Evolutionary conservation across 306 rosid species (phyloP).

Genomic region (Prunus campanulata): DNA sequence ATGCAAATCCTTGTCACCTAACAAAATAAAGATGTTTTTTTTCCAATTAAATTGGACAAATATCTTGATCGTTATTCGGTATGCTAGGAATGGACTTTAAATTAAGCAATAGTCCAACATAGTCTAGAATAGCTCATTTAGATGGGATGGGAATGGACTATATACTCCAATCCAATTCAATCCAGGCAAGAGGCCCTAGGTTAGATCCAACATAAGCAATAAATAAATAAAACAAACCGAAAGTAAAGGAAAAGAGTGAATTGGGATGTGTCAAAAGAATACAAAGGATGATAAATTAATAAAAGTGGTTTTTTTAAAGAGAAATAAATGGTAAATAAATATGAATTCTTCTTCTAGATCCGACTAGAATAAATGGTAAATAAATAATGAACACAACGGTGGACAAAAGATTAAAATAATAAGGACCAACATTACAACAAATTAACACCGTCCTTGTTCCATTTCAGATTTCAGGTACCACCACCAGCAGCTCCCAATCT

Average conservation of each 20-base stretch:
- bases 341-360: background rate
- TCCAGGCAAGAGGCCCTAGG: no score
- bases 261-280: constrained; percentile 11
- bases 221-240: background rate
- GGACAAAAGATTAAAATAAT: constrained; percentile 37
- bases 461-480: background rate
- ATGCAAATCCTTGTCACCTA: no score
- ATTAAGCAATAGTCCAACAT: no score
- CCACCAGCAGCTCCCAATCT: background rate
- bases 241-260: background rate
- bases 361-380: constrained; percentile 24
- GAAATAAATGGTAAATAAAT: constrained; percentile 27
- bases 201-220: background rate
- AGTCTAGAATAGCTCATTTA: no score
- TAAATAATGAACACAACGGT: constrained; percentile 14
- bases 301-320: background rate
- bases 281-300: constrained; percentile 1
- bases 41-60: no score
- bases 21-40: no score
- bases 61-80: no score
- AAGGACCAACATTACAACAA: background rate
- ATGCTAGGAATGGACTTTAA: no score
- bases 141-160: no score
- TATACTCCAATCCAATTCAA: no score
- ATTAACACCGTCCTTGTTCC: constrained; percentile 1